These are phyloP conservation scores for Lactarius deliciosus DNA, from an alignment of 768 basidiomycete genomes.

Conservation along the genomic window DNA sequence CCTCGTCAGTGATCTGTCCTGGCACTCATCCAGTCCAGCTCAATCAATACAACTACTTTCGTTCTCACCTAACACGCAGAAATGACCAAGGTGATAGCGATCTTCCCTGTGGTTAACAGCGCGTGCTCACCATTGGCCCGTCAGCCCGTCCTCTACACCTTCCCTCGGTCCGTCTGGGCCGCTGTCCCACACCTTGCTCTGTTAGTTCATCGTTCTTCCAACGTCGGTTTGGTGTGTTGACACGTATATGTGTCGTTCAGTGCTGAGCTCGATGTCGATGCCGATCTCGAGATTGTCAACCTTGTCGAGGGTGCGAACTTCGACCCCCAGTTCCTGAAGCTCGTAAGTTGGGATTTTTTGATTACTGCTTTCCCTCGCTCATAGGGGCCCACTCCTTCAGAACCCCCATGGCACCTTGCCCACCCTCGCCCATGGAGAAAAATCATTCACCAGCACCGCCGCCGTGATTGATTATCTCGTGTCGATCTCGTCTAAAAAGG, in stretches of 20 bases:
- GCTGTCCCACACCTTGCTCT: constrained; percentile 44
- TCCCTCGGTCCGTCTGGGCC: constrained; percentile 42
- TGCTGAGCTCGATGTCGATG: constrained; percentile 42
- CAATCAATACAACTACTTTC: background rate
- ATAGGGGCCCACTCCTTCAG: constrained; percentile 27
- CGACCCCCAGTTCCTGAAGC: constrained; percentile 43
- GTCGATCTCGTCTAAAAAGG: constrained; percentile 40
- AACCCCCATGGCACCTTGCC: constrained; percentile 25
- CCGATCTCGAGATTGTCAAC: constrained; percentile 42
- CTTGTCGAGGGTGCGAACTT: constrained; percentile 51
- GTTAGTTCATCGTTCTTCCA: constrained; percentile 33
- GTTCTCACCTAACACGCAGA: background rate
- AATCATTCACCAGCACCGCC: constrained; percentile 40
- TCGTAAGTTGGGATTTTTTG: constrained; percentile 34
- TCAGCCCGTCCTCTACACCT: constrained; percentile 40
- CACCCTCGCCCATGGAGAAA: constrained; percentile 8
- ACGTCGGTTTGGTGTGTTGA: background rate
- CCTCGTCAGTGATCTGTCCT: background rate
- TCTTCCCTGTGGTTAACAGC: background rate
- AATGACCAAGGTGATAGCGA: constrained; percentile 1
- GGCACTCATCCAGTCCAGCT: background rate
- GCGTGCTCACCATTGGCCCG: background rate
- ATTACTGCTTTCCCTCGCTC: background rate
- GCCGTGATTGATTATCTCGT: constrained; percentile 45
- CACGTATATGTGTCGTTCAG: constrained; percentile 31